Base-by-base conservation (phyloP, 2,329 filamentous ascomycete genomes). In the Coniella vitis region DNA sequence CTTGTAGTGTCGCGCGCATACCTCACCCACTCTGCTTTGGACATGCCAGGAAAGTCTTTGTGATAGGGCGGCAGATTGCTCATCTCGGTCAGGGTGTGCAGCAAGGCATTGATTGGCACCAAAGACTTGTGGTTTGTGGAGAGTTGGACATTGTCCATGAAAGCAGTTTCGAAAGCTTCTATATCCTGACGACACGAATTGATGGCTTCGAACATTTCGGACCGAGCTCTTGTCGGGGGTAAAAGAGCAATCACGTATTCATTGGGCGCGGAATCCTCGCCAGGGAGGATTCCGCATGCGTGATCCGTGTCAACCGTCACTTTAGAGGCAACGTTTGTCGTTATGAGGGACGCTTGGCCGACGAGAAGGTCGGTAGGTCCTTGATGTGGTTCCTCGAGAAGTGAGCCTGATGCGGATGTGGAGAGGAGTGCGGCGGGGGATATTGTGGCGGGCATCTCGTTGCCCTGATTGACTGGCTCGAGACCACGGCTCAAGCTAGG, bases 41-140 rank as follows among this genome's bases (percentile, higher is more conserved):
- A 61, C 48, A 78, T 63, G 12, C 70, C 58, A 2, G 63, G 58
- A 7, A 74, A 65, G n/a, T 71, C 71, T 20, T 74, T 63, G 35
- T 73, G 62, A 32, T 77, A 73, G 4, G 73, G 72, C 4, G 78
- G 79, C 35, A 79, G 72, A 57, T 83, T 78, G 57, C 78, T 81
- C 17, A 81, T 63, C 47, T 76, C 72, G 37, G 73, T 65, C 9
- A 84, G 65, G 32, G 65, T 64, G 17, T 68, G 63, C 37, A 84
- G 69, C 53, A 83, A 65, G 7, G 63, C 57, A 52, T 81, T 71
- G 8, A 84, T 69, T 43, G 67, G 72, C 12, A 63, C 58, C 5
- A 75, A 60, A 2, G 75, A 55, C 2, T 56, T 55, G 2, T 63
- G 53, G 7, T 69, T 65, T 0, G 76, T 73, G 13, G 66, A 61